Percentiles rank a stretch among this genome's conserved stretches.
Conservation (phyloP, 371 early-diverging fungal species). For the Rhizopus arrhizus region DNA sequence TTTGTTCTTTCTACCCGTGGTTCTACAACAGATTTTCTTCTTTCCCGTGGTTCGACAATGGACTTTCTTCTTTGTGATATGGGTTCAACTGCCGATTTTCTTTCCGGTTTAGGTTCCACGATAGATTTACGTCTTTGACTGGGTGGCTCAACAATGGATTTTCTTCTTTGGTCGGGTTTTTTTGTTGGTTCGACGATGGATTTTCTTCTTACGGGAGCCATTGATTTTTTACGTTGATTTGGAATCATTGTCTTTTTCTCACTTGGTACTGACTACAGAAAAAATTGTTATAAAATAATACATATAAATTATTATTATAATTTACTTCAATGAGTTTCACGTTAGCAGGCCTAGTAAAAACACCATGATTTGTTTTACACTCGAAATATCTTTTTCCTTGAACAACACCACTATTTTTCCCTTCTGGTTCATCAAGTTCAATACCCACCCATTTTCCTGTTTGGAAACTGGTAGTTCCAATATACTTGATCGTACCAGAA, state of each 20-base stretch:
- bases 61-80: constrained; percentile 24
- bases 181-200: constrained; percentile 9
- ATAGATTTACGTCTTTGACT: constrained; percentile 5
- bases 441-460: constrained; percentile 79
- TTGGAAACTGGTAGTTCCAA: constrained; percentile 66
- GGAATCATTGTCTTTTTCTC: not conserved
- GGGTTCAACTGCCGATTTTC: constrained; percentile 12
- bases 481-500: constrained; percentile 57
- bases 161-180: constrained; percentile 20
- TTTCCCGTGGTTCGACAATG: constrained; percentile 6
- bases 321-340: constrained; percentile 30
- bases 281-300: not conserved
- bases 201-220: constrained; percentile 16
- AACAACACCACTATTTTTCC: constrained; percentile 78
- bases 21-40: constrained; percentile 6
- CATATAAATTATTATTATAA: not conserved
- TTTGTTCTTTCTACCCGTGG: not conserved
- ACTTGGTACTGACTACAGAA: not conserved
- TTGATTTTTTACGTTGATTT: constrained; percentile 8
- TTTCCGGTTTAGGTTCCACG: not conserved
- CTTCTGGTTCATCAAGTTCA: constrained; percentile 63
- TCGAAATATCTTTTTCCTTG: constrained; percentile 77
- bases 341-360: constrained; percentile 74
- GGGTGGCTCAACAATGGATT: constrained; percentile 19
- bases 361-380: constrained; percentile 64